phyloP scores from a whole-genome alignment of 805 yeast genomes.

The Metschnikowia chrysomelidarum region DNA sequence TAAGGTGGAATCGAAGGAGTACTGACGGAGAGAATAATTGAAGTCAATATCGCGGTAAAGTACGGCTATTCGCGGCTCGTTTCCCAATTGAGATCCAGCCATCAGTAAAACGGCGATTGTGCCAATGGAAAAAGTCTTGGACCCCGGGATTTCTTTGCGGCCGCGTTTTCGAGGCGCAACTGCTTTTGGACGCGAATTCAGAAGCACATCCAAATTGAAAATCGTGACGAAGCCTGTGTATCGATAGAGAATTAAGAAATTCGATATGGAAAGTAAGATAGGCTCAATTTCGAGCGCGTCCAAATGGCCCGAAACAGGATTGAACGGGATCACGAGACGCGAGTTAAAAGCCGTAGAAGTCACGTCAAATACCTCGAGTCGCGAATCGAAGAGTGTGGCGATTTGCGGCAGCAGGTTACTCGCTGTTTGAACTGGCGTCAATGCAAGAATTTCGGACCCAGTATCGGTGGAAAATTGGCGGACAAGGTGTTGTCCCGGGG shows the following conservation, averaged over 20 bases:
- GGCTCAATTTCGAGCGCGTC: constrained; percentile 9
- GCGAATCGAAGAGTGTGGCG: constrained; percentile 1
- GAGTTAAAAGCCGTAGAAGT: neutral
- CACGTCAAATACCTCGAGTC: constrained; percentile 1
- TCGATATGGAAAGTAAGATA: constrained; percentile 1
- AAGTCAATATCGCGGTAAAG: constrained; percentile 36
- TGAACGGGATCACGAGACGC: neutral
- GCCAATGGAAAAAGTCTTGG: constrained; percentile 15
- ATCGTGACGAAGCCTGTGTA: constrained; percentile 12
- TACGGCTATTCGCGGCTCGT: constrained; percentile 22
- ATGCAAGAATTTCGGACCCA: neutral
- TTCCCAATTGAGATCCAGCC: constrained; percentile 1
- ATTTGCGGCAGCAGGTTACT: neutral
- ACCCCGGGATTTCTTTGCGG: neutral
- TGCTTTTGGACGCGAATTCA: neutral
- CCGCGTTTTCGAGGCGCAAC: neutral
- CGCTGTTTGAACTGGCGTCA: neutral
- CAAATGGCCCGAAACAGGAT: constrained; percentile 5
- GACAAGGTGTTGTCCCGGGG: neutral
- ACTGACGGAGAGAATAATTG: constrained; percentile 31
- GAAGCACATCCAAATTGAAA: constrained; percentile 5
- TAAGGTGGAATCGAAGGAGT: constrained; percentile 16
- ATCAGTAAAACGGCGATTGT: constrained; percentile 14
- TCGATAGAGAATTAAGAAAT: constrained; percentile 5
- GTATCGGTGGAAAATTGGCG: neutral